Percentiles rank a stretch among this genome's conserved stretches.
These are phyloP conservation scores for Cornus controversa DNA, from an alignment of 148 eudicot genomes.

Conservation along the genomic window DNA sequence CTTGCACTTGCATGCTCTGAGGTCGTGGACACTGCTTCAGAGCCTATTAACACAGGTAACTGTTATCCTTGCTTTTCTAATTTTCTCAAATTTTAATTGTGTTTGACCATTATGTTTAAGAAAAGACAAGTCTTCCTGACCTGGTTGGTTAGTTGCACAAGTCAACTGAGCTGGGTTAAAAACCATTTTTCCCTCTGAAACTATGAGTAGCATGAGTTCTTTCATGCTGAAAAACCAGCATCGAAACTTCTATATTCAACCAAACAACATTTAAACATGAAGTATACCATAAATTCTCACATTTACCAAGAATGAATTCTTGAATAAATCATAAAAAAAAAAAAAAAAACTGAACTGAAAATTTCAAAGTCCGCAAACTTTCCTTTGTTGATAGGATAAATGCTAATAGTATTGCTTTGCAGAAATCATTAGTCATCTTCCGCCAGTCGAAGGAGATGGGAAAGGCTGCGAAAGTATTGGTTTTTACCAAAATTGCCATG, in stretches of 20 bases:
- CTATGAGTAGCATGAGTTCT: not conserved
- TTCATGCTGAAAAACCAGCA: too few species aligned
- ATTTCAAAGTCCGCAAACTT: not conserved
- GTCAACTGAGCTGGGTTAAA: not conserved
- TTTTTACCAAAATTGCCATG: not conserved
- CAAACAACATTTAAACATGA: not conserved
- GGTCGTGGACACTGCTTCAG: conserved; percentile 1
- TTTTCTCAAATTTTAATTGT: not conserved
- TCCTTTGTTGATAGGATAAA: not conserved
- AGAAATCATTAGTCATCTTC: not conserved
- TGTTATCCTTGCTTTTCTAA: not conserved
- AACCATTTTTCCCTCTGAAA: not conserved
- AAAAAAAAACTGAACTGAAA: too few species aligned
- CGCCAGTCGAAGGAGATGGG: not conserved
- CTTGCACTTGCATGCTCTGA: not conserved
- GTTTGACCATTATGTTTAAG: too few species aligned
- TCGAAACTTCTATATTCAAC: not conserved
- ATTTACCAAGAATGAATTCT: not conserved
- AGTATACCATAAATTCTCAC: not conserved
- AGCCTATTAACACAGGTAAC: conserved; percentile 1
- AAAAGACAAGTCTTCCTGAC: not conserved
- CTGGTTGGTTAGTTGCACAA: not conserved
- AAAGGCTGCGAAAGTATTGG: not conserved
- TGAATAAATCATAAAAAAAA: not conserved
- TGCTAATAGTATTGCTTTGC: not conserved